Percentiles rank a stretch among this genome's conserved stretches.
phyloP scores from a whole-genome alignment of 192 early-diverging fungal species.

The Phycomyces nitens region DNA sequence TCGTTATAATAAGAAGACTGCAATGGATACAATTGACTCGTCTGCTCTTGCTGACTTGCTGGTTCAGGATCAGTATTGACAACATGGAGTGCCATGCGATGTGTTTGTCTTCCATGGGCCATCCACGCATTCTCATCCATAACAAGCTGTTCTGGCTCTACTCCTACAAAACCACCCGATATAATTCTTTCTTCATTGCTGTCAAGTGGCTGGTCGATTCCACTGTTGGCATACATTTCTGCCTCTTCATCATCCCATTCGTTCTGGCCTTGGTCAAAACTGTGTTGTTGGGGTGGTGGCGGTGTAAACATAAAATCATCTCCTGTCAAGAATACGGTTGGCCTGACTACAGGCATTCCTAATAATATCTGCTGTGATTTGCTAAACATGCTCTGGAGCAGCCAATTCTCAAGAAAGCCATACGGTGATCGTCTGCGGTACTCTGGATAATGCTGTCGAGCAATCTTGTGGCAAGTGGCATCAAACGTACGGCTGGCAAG shows the following conservation, averaged over 20 bases:
- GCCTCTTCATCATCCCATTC: constrained; percentile 4
- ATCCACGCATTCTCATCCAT: constrained; percentile 26
- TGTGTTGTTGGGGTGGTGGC: constrained; percentile 7
- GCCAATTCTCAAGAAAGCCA: constrained; percentile 26
- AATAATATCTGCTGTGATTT: constrained; percentile 36
- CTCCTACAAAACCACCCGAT: too few relatives aligned
- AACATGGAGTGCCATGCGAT: constrained; percentile 4
- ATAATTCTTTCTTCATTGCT: background rate
- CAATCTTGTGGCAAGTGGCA: constrained; percentile 24
- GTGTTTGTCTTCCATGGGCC: constrained; percentile 11
- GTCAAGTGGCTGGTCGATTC: background rate
- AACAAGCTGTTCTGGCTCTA: background rate
- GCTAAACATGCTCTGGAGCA: constrained; percentile 32
- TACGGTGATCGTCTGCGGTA: constrained; percentile 26
- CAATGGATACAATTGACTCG: constrained; percentile 5
- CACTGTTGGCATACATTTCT: background rate
- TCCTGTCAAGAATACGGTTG: constrained; percentile 27
- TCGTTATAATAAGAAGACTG: constrained; percentile 9
- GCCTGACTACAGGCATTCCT: constrained; percentile 22
- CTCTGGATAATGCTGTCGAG: constrained; percentile 20
- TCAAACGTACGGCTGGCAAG: constrained; percentile 25
- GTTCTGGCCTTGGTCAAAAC: background rate
- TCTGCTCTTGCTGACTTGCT: background rate
- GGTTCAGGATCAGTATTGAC: constrained; percentile 13
- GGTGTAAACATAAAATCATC: constrained; percentile 37